Evolutionary conservation across 495 filamentous ascomycete species (phyloP).

Genomic region (Pyronema domesticum): DNA sequence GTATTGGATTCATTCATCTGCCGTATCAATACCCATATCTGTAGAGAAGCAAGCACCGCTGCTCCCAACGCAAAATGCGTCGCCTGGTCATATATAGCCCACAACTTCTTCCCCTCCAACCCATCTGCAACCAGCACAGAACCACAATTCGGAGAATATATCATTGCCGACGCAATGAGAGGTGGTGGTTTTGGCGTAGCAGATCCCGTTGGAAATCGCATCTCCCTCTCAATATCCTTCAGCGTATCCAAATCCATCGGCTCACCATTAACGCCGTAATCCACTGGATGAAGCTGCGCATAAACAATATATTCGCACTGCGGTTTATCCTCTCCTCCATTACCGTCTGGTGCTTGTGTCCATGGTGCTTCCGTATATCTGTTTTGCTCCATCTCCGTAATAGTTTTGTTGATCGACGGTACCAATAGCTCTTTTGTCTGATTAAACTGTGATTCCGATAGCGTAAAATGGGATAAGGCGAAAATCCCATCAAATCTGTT

Average conservation of each 20-base stretch:
- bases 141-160: constrained; percentile 88
- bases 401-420: constrained; percentile 45
- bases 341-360: constrained; percentile 40
- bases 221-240: constrained; percentile 59
- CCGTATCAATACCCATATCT: constrained; percentile 55
- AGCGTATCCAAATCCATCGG: constrained; percentile 23
- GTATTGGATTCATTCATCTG: constrained; percentile 88
- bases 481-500: constrained; percentile 63
- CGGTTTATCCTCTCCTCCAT: constrained; percentile 34
- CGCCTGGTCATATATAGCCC: constrained; percentile 48
- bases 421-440: constrained; percentile 50
- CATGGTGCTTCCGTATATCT: constrained; percentile 30
- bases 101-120: constrained; percentile 61
- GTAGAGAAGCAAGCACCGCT: constrained; percentile 43
- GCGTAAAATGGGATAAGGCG: constrained; percentile 63
- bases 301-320: constrained; percentile 82
- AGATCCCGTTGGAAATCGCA: constrained; percentile 71
- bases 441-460: constrained; percentile 46
- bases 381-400: constrained; percentile 41
- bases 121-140: constrained; percentile 82
- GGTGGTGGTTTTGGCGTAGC: constrained; percentile 46
- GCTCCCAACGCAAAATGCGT: constrained; percentile 51
- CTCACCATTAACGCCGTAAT: neutral
- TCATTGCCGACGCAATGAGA: constrained; percentile 62
- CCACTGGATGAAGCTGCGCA: constrained; percentile 55